Base-by-base conservation (phyloP, 139 green algal genomes). In the Closterium sp. region DNA sequence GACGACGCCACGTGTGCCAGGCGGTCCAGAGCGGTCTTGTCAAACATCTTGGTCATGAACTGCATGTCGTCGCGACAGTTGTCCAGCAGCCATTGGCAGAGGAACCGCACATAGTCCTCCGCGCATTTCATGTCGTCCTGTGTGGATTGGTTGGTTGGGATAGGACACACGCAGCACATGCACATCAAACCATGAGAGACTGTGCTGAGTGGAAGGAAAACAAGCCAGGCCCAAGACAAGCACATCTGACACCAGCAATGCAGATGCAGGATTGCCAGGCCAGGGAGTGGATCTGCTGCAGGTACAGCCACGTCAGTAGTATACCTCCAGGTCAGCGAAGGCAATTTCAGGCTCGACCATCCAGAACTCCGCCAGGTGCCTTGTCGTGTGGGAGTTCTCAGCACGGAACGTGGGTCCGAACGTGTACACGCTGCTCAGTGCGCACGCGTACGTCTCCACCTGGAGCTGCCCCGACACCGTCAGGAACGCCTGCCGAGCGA, bases 401-500 rank as follows among this genome's bases (percentile, higher is more conserved):
- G 95, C 94, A 0, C 95, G 73, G 32, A 96, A 95, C 29, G 95
- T 96, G 27, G 95, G 95, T 2, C 95, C 95, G 70, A 96, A 96
- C 21, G 95, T 96, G 93, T 96, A 96, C 95, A 96, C 95, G 91
- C 84, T 92, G 86, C 70, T 87, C 29, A 96, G 31, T 22, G 95
- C 93, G 86, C 93, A 96, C n/a, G 95, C 95, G 90, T 95, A 96
- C 22, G 94, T 96, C 93, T 96, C 95, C 28, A 94, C 95, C 89
- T 98, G 95, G 50, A 98, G 97, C 95, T 99, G 97, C 9, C 97
- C 97, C 11, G 97, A 98, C 27, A 95, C 98, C 1, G 98, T 99
- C 13, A 99, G 96, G 96, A 96, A 99, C 21, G 98, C 94, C 6
- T 96, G 95, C 90, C 95, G 95, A 70, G 95, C 96, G 94, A 99